Evolutionary conservation across 768 basidiomycete species (phyloP), one percentile per base, ranked within the genome.

Genomic region (Aureoboletus auriporus): DNA sequence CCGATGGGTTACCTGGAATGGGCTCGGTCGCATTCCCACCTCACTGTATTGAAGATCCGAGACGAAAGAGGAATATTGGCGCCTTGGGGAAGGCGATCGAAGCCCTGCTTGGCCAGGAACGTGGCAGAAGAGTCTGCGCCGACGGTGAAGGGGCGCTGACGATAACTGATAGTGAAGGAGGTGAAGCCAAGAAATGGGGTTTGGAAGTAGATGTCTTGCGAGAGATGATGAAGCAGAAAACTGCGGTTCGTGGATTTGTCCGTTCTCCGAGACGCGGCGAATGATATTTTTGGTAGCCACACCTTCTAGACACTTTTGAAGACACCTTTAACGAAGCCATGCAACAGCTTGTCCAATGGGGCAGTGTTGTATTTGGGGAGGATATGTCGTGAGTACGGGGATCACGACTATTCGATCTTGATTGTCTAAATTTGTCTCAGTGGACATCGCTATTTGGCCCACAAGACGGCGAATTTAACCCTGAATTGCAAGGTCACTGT

Each of bases 271-370:
- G 45, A 39, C 13, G 38, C 49, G 47, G 42, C 50, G 39, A 49
- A 42, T 65, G 43, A 59, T 54, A 52, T 39, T 50, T 51, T 57
- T 48, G 56, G 43, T 57, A 87, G 86, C 71, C 76, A 31, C 75
- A 77, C 50, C 69, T 84, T 60, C 67, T 79, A 51, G 69, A 71
- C 8, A 70, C 69, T 10, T 87, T 88, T 59, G 82, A 85, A 59
- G 86, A 87, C 46, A 79, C 83, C 36, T 92, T 89, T 60, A 75
- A 82, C 56, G 82, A 86, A 63, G 90, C 90, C 17, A 82, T 93
- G 51, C 80, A 84, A 54, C 82, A 92, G 58, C 69, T 93, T 45
- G 71, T 79, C 39, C 74, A 82, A 60, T 89, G 83, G 80, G 86
- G 84, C 47, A 82, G 84, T 14, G 75, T 91, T 23, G 71, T 86